phyloP scores from a whole-genome alignment of 2,329 filamentous ascomycete species.

The Aspergillus sojae region DNA sequence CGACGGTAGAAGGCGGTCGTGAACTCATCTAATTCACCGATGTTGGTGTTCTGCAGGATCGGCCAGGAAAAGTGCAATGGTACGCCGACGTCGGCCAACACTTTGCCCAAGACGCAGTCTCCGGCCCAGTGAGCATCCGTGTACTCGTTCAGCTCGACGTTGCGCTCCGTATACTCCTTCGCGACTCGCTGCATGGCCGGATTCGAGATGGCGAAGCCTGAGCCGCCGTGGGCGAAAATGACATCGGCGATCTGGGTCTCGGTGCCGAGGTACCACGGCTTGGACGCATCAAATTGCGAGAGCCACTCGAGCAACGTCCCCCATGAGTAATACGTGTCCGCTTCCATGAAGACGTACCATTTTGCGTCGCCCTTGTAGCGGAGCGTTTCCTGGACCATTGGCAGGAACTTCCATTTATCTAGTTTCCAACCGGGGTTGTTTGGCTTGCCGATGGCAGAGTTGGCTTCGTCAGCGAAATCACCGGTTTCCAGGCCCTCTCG shows the following conservation, averaged over 20 bases:
- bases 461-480: slow-evolving; percentile 42
- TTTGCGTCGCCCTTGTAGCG: slow-evolving; percentile 50
- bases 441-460: slow-evolving; percentile 42
- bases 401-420: slow-evolving; percentile 63
- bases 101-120: slow-evolving; percentile 54
- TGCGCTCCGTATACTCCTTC: slow-evolving; percentile 45
- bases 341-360: slow-evolving; percentile 64
- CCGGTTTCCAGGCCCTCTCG: slow-evolving; percentile 44
- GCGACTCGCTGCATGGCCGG: slow-evolving; percentile 51
- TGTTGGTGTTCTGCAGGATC: slow-evolving; percentile 45
- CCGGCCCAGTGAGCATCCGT: slow-evolving; percentile 54
- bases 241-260: slow-evolving; percentile 55
- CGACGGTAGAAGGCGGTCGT: slow-evolving; percentile 42
- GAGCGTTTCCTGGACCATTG: slow-evolving; percentile 56
- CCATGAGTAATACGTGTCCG: slow-evolving; percentile 61
- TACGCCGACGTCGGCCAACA: slow-evolving; percentile 50
- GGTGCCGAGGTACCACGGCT: slow-evolving; percentile 57
- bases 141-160: slow-evolving; percentile 48
- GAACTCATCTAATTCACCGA: slow-evolving; percentile 49
- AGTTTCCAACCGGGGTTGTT: slow-evolving; percentile 55
- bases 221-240: slow-evolving; percentile 57
- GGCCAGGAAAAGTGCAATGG: slow-evolving; percentile 52
- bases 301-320: slow-evolving; percentile 58
- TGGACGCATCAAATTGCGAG: slow-evolving; percentile 49
- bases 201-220: slow-evolving; percentile 56